Evolutionary conservation across 2,329 filamentous ascomycete genomes (phyloP), one percentile per base, ranked within the genome.

Genomic region (Fusarium cyanostomum): DNA sequence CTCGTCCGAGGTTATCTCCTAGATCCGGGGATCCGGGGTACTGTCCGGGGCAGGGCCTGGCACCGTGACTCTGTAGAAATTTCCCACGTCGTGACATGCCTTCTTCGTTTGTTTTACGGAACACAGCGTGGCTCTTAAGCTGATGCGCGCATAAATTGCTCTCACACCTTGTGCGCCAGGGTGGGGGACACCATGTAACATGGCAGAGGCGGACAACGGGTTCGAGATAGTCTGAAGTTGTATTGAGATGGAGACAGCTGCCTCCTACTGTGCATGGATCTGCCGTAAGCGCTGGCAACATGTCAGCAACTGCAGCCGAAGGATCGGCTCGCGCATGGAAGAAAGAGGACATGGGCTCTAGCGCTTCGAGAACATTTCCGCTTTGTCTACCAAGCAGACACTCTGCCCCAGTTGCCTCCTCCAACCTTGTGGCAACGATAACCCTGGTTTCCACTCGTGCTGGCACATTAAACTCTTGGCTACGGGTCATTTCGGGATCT

Each of bases 11-110:
- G 57, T 45, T 48, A 61, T 49, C 26, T 56, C 38, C 35, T 9
- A 21, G 54, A 33, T 56, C 61, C 61, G 43, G 49, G 38, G 52
- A 59, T 64, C 61, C 58, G 61, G 61, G 61, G 61, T 62, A 62
- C 48, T 50, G 41, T 45, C 48, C 53, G 55, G 56, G 58, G 42
- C 21, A 4, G 21, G 21, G 6, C 6, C 21, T 21, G 21, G 21
- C 6, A 21, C 6, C 6, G 21, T 21, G n/a, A n/a, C n/a, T n/a
- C n/a, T n/a, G n/a, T n/a, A n/a, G 10, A 34, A 21, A 38, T 42
- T 26, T 41, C 33, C 5, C 33, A 24, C 37, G 18, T 18, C 37
- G 27, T 43, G 41, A 31, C 26, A 12, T 43, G 41, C 41, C 21
- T n/a, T 21, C 37, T 27, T 16, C 18, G 8, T 13, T 13, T 5